Conservation (phyloP, 495 filamentous ascomycete species). For the Trichoderma gamsii region DNA sequence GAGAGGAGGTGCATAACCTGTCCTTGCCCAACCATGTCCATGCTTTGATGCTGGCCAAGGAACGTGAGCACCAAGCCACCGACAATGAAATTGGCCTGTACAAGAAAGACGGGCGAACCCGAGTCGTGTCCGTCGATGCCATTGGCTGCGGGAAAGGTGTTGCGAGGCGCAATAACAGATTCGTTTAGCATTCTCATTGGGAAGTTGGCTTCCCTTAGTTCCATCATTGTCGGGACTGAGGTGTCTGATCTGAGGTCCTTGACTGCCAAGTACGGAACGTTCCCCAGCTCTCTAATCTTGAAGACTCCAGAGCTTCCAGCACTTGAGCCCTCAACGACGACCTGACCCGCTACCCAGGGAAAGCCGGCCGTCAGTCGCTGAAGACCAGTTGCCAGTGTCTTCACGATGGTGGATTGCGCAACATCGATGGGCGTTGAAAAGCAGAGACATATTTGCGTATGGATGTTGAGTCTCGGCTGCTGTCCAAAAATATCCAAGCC, state of each 20-base stretch:
- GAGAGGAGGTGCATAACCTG: conserved; percentile 44
- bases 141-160: conserved; percentile 32
- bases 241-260: conserved; percentile 37
- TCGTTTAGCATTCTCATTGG: conserved; percentile 50
- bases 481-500: conserved; percentile 32
- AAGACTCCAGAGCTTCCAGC: conserved; percentile 35
- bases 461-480: conserved; percentile 20
- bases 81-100: conserved; percentile 49
- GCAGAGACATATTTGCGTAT: conserved; percentile 26
- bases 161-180: conserved; percentile 40
- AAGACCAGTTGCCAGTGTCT: conserved; percentile 21
- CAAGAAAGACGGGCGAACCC: conserved; percentile 37
- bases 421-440: conserved; percentile 29
- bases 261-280: conserved; percentile 34
- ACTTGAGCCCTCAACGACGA: conserved; percentile 37
- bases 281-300: conserved; percentile 33
- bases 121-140: conserved; percentile 19
- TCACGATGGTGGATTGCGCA: conserved; percentile 23
- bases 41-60: conserved; percentile 44
- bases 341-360: conserved; percentile 51
- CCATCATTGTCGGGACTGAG: conserved; percentile 36
- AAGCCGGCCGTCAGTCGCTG: conserved; percentile 29
- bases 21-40: conserved; percentile 51
- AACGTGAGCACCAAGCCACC: conserved; percentile 47
- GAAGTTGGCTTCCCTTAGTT: conserved; percentile 35